Evolutionary conservation across 768 basidiomycete species (phyloP).

Genomic region (Rhodosporidiobolus odoratus): DNA sequence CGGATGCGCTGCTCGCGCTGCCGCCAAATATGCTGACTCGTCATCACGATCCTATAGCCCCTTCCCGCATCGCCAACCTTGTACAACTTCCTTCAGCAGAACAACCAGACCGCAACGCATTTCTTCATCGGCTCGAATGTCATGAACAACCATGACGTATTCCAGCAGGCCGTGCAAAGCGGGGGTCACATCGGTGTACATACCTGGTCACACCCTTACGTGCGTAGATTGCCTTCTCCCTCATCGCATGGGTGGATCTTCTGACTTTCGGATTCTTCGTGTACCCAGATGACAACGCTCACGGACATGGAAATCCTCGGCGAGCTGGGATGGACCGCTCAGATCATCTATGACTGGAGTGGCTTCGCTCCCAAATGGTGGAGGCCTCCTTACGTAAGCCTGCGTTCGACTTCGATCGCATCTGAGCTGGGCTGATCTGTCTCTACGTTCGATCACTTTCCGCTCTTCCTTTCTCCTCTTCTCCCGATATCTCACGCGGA

Average conservation of each 20-base stretch:
- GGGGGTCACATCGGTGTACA: conserved; percentile 49
- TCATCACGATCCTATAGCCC: conserved; percentile 50
- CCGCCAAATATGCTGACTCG: too few species aligned
- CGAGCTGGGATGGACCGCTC: conserved; percentile 75
- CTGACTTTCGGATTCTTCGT: too few species aligned
- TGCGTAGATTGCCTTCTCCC: neutral
- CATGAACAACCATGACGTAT: conserved; percentile 56
- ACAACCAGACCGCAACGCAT: conserved; percentile 62
- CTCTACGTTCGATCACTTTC: too few species aligned
- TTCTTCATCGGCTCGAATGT: conserved; percentile 84
- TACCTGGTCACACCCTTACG: conserved; percentile 57
- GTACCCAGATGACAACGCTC: conserved; percentile 65
- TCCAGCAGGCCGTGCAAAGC: conserved; percentile 54
- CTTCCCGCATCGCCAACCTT: conserved; percentile 52
- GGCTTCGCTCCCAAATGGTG: conserved; percentile 72
- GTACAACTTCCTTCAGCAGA: conserved; percentile 61
- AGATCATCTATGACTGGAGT: conserved; percentile 71
- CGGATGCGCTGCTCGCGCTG: too few species aligned
- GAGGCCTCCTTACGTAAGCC: conserved; percentile 63
- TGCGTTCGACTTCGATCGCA: too few species aligned
- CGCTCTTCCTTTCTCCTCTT: neutral
- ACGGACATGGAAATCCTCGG: conserved; percentile 64
- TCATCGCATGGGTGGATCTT: too few species aligned
- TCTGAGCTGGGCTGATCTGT: too few species aligned
- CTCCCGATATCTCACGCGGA: neutral